A percentile compares a stretch with the other conserved stretches of the same genome.
Conservation (phyloP, 352 stramenopile species). For the Sclerospora graminicola region DNA sequence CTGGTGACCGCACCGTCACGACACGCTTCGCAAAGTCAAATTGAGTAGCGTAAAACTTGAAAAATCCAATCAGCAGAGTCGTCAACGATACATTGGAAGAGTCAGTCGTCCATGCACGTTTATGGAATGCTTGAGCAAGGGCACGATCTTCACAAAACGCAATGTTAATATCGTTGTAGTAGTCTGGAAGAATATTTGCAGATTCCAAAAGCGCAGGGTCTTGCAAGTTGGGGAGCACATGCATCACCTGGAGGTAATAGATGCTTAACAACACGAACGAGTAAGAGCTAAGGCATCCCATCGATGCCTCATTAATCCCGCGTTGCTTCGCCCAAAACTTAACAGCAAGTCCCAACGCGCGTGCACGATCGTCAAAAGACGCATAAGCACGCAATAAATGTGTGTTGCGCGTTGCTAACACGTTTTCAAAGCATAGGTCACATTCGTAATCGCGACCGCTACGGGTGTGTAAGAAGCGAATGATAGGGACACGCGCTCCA, state of each 20-base stretch:
- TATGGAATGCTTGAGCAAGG: slow-evolving; percentile 34
- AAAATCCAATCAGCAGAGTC: slow-evolving; percentile 91
- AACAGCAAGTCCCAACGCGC: slow-evolving; percentile 89
- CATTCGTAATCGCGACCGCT: slow-evolving; percentile 47
- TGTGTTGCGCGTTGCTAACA: slow-evolving; percentile 73
- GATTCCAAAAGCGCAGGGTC: slow-evolving; percentile 36
- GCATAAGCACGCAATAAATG: slow-evolving; percentile 71
- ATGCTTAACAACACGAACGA: slow-evolving; percentile 96
- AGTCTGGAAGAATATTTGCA: slow-evolving; percentile 21
- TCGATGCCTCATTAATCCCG: slow-evolving; percentile 92
- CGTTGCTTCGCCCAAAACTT: slow-evolving; percentile 98
- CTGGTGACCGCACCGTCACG: slow-evolving; percentile 80
- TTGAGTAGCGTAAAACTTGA: slow-evolving; percentile 92
- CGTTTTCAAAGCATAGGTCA: slow-evolving; percentile 81
- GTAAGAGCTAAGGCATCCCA: slow-evolving; percentile 96
- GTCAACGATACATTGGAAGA: slow-evolving; percentile 28
- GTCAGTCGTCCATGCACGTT: slow-evolving; percentile 1
- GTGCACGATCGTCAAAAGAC: slow-evolving; percentile 59
- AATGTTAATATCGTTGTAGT: slow-evolving; percentile 55
- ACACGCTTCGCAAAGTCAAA: slow-evolving; percentile 95
- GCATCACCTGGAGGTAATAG: slow-evolving; percentile 91
- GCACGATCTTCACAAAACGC: slow-evolving; percentile 50
- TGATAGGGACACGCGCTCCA: slow-evolving; percentile 70
- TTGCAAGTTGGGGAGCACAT: slow-evolving; percentile 94
- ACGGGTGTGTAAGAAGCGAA: slow-evolving; percentile 49